These are phyloP conservation scores for Xylariaceae sp. DNA, from an alignment of 2,329 filamentous ascomycete species.

Conservation along the genomic window DNA sequence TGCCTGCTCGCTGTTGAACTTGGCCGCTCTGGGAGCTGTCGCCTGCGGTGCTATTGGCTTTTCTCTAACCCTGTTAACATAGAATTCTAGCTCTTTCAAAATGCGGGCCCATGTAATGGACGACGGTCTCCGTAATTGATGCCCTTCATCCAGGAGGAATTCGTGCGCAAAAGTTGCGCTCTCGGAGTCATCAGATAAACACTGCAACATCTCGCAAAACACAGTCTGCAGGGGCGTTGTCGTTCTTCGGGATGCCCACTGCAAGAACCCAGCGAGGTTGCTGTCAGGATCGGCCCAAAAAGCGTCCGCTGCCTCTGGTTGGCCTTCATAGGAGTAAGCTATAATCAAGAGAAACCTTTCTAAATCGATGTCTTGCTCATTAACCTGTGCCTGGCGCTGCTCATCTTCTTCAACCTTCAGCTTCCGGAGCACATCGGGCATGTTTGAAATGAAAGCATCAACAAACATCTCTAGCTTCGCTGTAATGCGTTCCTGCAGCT, in stretches of 20 bases:
- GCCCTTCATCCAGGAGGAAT: constrained; percentile 86
- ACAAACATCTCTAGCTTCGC: constrained; percentile 84
- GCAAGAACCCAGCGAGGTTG: constrained; percentile 91
- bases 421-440: constrained; percentile 88
- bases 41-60: constrained; percentile 64
- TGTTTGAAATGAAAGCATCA: constrained; percentile 92
- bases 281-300: constrained; percentile 95
- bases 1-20: constrained; percentile 68
- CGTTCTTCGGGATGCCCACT: constrained; percentile 94
- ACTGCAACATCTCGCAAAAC: constrained; percentile 94
- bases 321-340: constrained; percentile 86
- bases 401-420: constrained; percentile 90
- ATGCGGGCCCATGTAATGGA: constrained; percentile 94
- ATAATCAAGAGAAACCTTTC: constrained; percentile 93
- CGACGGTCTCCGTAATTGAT: constrained; percentile 77
- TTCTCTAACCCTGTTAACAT: constrained; percentile 78
- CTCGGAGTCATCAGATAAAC: constrained; percentile 80
- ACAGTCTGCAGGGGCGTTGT: constrained; percentile 95
- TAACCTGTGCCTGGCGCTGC: constrained; percentile 71
- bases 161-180: constrained; percentile 85
- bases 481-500: constrained; percentile 77
- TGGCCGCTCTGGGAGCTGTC: constrained; percentile 61
- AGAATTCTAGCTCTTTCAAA: constrained; percentile 86
- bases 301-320: constrained; percentile 80
- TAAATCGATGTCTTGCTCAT: constrained; percentile 74